Evolutionary conservation across 2,329 filamentous ascomycete species (phyloP), one percentile per base, ranked within the genome.

Genomic region (Colletotrichum paranaense): DNA sequence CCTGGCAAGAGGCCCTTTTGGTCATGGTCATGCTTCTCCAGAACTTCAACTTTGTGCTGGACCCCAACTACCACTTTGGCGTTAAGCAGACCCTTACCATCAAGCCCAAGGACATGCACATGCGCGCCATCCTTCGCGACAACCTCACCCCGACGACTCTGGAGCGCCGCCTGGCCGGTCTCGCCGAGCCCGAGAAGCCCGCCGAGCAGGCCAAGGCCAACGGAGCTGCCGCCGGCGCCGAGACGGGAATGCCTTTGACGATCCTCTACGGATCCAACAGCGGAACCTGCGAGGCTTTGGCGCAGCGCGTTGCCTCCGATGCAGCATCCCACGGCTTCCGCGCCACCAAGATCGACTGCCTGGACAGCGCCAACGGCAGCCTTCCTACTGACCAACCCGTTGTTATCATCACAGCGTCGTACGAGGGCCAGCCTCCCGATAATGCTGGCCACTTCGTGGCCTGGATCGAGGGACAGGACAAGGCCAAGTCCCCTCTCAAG

Each of bases 221-320:
- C 1, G 42, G 74, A 1, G 32, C 76, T 3, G 77, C 35, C 1
- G 26, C 19, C 11, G 19, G 52, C 5, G 57, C 7, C 57, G 64
- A 55, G 55, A 68, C 68, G 30, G 80, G 79, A 1, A 82, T 81
- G 72, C 82, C 82, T 1, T 79, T 94, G 76, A 88, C 87, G 19
- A 87, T 94, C 32, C 86, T 92, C n/a, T 94, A 92, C 76, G 92
- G 92, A 3, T 92, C 90, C 28, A 93, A 93, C 77, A 89, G 88
- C 0, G 92, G 92, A 0, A 94, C 92, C 1, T 94, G 92, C 79
- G 90, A 93, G 79, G 84, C 89, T 0, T 85, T 93, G 57, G 91
- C 92, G 0, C 87, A 91, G 67, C 84, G 87, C 9, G 80, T 94
- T 2, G 90, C 89, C 0, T 84, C 86, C 7, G 87, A 89, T 76